Evolutionary conservation across 768 basidiomycete genomes (phyloP).

Genomic region (Leccinum arenicola): DNA sequence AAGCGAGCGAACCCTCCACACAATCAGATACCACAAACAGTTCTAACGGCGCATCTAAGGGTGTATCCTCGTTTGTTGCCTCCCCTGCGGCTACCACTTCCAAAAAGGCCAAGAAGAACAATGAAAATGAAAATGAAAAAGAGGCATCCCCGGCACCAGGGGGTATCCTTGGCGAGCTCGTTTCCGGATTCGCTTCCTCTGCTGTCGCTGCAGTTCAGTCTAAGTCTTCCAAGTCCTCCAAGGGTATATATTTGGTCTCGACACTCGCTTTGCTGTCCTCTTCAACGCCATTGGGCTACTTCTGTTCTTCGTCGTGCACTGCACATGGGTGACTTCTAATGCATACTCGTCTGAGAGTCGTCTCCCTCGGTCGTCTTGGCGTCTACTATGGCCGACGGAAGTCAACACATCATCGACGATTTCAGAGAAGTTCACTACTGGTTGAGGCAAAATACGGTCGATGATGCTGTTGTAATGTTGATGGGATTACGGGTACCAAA

Average conservation of each 20-base stretch:
- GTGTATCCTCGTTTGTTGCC: constrained; percentile 24
- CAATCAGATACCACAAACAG: background rate
- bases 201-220: constrained; percentile 25
- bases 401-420: constrained; percentile 94
- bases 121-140: constrained; percentile 42
- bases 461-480: too few species aligned
- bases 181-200: constrained; percentile 38
- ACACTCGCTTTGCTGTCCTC: constrained; percentile 75
- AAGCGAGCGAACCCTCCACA: background rate
- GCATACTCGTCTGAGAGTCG: constrained; percentile 65
- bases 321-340: constrained; percentile 91
- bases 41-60: background rate
- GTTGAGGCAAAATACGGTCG: too few species aligned
- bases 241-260: constrained; percentile 78
- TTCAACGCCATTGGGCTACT: constrained; percentile 76
- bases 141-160: constrained; percentile 42
- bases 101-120: constrained; percentile 55
- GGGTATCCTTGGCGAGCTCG: constrained; percentile 38
- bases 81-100: constrained; percentile 30
- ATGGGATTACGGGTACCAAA: too few species aligned
- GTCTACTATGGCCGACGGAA: constrained; percentile 74
- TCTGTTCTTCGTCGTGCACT: constrained; percentile 90
- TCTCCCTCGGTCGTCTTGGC: constrained; percentile 96
- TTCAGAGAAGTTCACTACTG: too few species aligned
- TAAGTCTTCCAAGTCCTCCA: constrained; percentile 20